Percentiles rank a stretch among this genome's conserved stretches.
These are phyloP conservation scores for Lentinus tigrinus DNA, from an alignment of 768 basidiomycete genomes.

Conservation along the genomic window DNA sequence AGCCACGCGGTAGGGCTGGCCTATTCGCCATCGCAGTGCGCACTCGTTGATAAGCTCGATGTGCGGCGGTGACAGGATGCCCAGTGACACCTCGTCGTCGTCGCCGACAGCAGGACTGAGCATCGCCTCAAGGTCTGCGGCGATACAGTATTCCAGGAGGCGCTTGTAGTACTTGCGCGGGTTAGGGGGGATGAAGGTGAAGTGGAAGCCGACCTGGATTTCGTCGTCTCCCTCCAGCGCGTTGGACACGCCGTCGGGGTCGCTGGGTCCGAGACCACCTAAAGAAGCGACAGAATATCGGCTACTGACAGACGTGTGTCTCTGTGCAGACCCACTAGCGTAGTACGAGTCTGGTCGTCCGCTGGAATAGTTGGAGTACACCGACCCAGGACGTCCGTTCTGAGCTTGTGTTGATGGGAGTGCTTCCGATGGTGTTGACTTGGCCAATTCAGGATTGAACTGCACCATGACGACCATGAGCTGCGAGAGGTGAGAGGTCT, in stretches of 20 bases:
- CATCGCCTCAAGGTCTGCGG: constrained; percentile 87
- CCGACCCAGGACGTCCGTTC: constrained; percentile 51
- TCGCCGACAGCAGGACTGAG: constrained; percentile 88
- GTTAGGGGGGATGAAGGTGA: constrained; percentile 89
- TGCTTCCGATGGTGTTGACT: constrained; percentile 63
- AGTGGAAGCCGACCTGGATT: constrained; percentile 69
- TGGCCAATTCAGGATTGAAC: constrained; percentile 83
- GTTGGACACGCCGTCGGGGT: constrained; percentile 36
- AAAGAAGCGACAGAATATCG: constrained; percentile 50
- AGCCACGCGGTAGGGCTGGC: constrained; percentile 70
- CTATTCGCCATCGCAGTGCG: constrained; percentile 86
- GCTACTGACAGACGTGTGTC: constrained; percentile 66
- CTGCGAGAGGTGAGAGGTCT: constrained; percentile 83
- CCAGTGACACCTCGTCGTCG: constrained; percentile 92
- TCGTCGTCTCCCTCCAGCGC: constrained; percentile 64
- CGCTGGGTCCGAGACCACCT: constrained; percentile 28
- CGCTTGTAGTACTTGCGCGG: constrained; percentile 84
- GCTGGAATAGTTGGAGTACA: constrained; percentile 41
- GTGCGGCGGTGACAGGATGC: constrained; percentile 80
- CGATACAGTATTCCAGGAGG: constrained; percentile 79
- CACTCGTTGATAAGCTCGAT: constrained; percentile 86
- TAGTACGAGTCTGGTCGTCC: constrained; percentile 25
- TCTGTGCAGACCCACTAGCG: constrained; percentile 31
- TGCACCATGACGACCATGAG: constrained; percentile 86
- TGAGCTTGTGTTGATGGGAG: constrained; percentile 32